Evolutionary conservation across 208 protist genomes (phyloP).

Genomic region (Spironucleus salmonicida): DNA sequence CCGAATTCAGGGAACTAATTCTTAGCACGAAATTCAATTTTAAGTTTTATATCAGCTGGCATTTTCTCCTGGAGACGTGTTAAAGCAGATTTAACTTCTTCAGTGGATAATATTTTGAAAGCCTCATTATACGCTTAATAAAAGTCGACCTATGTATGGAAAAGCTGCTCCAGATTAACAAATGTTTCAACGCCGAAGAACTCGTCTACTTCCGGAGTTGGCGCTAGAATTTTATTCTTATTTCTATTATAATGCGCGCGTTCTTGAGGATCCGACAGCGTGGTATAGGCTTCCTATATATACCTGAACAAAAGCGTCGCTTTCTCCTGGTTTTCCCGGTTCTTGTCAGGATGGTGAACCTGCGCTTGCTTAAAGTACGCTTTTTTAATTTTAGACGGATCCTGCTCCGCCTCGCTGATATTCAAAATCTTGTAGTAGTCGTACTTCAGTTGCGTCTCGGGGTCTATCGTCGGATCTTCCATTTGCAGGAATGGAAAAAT

Average conservation of each 20-base stretch:
- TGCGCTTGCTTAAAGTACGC: conserved; percentile 70
- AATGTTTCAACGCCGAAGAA: conserved; percentile 23
- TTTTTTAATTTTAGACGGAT: conserved; percentile 57
- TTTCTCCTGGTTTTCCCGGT: conserved; percentile 66
- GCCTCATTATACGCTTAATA: neutral
- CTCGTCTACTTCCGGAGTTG: neutral
- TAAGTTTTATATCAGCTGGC: neutral
- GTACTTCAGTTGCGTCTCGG: too few species aligned
- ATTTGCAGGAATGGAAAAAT: too few species aligned
- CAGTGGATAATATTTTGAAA: neutral
- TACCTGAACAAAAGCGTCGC: conserved; percentile 56
- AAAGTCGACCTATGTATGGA: neutral
- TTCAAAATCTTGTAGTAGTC: too few species aligned
- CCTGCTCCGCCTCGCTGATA: too few species aligned
- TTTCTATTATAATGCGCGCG: conserved; percentile 33
- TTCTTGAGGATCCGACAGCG: conserved; percentile 49
- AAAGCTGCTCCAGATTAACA: conserved; percentile 1
- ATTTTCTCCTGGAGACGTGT: neutral
- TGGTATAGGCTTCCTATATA: conserved; percentile 66
- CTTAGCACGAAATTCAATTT: too few species aligned
- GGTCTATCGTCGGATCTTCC: too few species aligned
- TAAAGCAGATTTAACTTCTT: neutral
- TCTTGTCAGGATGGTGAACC: conserved; percentile 82
- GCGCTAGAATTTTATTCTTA: neutral
- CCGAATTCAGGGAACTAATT: neutral